These are phyloP conservation scores for Babesia bigemina DNA, from an alignment of 169 alveolate genomes.

Conservation along the genomic window DNA sequence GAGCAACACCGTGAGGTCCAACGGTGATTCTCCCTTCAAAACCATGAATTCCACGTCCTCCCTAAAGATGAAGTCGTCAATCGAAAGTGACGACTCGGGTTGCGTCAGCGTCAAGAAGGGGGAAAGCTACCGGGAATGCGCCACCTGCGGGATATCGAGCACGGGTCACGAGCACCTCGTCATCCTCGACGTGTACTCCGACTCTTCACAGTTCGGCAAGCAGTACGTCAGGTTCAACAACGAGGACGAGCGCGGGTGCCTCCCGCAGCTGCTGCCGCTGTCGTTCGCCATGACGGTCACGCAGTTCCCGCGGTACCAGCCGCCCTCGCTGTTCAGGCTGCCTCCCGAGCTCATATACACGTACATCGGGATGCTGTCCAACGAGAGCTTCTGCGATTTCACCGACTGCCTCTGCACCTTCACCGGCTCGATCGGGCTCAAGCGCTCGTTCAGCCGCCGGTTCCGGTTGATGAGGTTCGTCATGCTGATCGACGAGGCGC, in stretches of 20 bases:
- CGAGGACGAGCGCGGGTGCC: slow-evolving; percentile 35
- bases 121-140: neutral
- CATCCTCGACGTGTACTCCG: slow-evolving; percentile 52
- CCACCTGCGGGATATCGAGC: neutral
- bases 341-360: slow-evolving; percentile 38
- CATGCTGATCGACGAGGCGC: slow-evolving; percentile 30
- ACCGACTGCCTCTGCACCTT: slow-evolving; percentile 63
- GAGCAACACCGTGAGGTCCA: neutral
- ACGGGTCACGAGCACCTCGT: slow-evolving; percentile 44
- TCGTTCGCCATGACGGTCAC: slow-evolving; percentile 62
- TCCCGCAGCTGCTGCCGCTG: slow-evolving; percentile 47
- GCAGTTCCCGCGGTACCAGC: slow-evolving; percentile 57
- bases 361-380: slow-evolving; percentile 50
- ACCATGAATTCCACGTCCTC: neutral
- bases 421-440: slow-evolving; percentile 43
- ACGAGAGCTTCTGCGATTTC: slow-evolving; percentile 33
- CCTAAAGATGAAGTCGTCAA: neutral
- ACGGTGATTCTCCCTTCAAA: neutral
- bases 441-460: slow-evolving; percentile 34
- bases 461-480: slow-evolving; percentile 51
- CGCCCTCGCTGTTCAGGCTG: slow-evolving; percentile 25
- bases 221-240: slow-evolving; percentile 55
- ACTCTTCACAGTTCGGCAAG: slow-evolving; percentile 49
- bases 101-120: neutral
- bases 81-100: neutral